Evolutionary conservation across 176 grass and related monocot genomes (phyloP), one percentile per base, ranked within the genome.

Genomic region (Tillandsia fasciculata): DNA sequence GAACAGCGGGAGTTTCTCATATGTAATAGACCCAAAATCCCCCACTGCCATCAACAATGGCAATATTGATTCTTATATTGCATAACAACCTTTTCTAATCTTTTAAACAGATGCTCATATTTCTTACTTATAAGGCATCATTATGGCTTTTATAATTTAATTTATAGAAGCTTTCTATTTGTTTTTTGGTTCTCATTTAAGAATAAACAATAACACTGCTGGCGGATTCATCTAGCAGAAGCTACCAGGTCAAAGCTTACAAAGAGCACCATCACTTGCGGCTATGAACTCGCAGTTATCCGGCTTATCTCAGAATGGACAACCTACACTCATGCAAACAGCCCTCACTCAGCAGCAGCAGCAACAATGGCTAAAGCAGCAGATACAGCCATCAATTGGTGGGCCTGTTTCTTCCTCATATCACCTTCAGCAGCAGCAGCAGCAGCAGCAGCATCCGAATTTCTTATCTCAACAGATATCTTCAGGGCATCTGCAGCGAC

Each of bases 361-460:
- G 59, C 86, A 91, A 64, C 82, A 88, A 64, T 88, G 86, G 85
- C 67, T 91, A 64, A 88, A 91, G 64, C 86, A 91, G 78, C 86
- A 91, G 78, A 65, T 91, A 8, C 92, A 96, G 52, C 70, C 88
- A 74, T 85, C 89, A 9, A 75, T 88, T 74, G 29, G 51, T 28
- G 77, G 85, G 26, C 64, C 89, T 74, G 66, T 74, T 78, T 85
- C 85, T 69, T 56, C 70, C 69, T 63, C 75, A 57, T 87, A 88
- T 52, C 91, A 86, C 68, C 75, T 83, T 50, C 91, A 96, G 64
- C 70, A 85, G 9, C 91, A 96, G 63, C 87, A 96, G 50, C 83
- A 86, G 69, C 68, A 82, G 17, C 80, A 86, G 52, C 78, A 89
- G 63, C 78, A 82, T 14, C 78, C 84, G 52, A 75, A 86, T 8